Evolutionary conservation across 2,329 filamentous ascomycete species (phyloP).

Genomic region (Diaporthe nobilis): DNA sequence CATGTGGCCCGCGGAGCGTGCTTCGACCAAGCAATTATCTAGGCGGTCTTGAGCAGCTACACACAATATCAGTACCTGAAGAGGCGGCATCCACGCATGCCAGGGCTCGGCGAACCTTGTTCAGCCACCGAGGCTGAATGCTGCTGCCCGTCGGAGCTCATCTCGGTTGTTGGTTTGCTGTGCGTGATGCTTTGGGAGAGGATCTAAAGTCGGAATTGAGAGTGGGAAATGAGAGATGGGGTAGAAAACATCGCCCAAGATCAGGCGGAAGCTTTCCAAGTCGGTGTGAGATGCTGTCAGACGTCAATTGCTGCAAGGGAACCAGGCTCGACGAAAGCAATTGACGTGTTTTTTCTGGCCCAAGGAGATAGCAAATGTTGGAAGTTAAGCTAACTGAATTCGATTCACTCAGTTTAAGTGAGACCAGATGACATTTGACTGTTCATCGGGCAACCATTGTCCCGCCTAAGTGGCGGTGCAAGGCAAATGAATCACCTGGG

Average conservation of each 20-base stretch:
- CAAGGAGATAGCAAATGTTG: not conserved
- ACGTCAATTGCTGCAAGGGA: not conserved
- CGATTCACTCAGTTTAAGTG: not conserved
- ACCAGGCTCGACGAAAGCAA: not conserved
- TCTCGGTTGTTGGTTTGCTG: not conserved
- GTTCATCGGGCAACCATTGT: not conserved
- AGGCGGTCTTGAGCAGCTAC: not conserved
- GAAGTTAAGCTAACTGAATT: not conserved
- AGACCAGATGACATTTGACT: not conserved
- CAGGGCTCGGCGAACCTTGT: not conserved
- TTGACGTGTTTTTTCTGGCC: not conserved
- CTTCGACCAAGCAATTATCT: not conserved
- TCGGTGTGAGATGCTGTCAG: not conserved
- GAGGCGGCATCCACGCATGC: too few species aligned
- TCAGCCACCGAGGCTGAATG: not conserved
- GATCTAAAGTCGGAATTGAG: too few species aligned
- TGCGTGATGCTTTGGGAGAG: not conserved
- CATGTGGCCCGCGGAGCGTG: constrained; percentile 26
- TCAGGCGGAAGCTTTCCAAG: not conserved
- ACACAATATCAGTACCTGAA: not conserved
- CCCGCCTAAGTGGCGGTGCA: too few species aligned
- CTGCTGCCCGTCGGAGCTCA: not conserved
- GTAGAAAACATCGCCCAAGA: not conserved
- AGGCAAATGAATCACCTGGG: too few species aligned
- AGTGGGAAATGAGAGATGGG: too few species aligned